These are phyloP conservation scores for Dipodascopsis uninucleata DNA, from an alignment of 805 yeast species.

Conservation along the genomic window DNA sequence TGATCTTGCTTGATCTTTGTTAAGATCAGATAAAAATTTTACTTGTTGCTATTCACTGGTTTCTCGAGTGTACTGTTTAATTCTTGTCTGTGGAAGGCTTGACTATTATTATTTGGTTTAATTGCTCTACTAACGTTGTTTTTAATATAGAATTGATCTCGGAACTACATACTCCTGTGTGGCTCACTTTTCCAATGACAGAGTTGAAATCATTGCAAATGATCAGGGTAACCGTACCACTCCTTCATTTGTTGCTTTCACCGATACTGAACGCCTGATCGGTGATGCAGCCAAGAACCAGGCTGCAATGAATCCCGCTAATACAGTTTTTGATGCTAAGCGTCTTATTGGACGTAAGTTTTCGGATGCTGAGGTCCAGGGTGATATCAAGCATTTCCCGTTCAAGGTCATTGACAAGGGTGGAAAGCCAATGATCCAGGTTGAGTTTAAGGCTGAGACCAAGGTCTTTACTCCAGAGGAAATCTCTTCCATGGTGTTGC, in stretches of 20 bases:
- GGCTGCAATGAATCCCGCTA: conserved; percentile 92
- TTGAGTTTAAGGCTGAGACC: conserved; percentile 76
- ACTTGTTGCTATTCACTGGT: background rate
- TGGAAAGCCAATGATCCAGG: conserved; percentile 85
- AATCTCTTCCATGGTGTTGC: conserved; percentile 86
- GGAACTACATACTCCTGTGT: conserved; percentile 98
- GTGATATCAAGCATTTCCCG: conserved; percentile 85
- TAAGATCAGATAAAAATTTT: too few species aligned
- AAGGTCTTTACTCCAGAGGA: conserved; percentile 91
- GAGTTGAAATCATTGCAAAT: conserved; percentile 93
- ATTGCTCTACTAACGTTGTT: conserved; percentile 5
- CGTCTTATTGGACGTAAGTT: conserved; percentile 87
- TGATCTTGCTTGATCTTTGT: too few species aligned
- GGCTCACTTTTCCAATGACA: conserved; percentile 77
- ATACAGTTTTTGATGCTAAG: conserved; percentile 94
- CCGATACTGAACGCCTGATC: conserved; percentile 89
- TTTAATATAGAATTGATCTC: conserved; percentile 77
- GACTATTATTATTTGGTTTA: background rate
- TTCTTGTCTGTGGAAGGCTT: background rate
- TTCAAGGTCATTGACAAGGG: conserved; percentile 71
- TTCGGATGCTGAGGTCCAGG: conserved; percentile 71
- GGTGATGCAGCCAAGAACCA: conserved; percentile 99
- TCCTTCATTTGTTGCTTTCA: conserved; percentile 94
- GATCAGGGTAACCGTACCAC: conserved; percentile 99
- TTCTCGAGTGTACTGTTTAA: background rate